Base-by-base conservation (phyloP, 1,139 yeast genomes). In the Candida tropicalis region DNA sequence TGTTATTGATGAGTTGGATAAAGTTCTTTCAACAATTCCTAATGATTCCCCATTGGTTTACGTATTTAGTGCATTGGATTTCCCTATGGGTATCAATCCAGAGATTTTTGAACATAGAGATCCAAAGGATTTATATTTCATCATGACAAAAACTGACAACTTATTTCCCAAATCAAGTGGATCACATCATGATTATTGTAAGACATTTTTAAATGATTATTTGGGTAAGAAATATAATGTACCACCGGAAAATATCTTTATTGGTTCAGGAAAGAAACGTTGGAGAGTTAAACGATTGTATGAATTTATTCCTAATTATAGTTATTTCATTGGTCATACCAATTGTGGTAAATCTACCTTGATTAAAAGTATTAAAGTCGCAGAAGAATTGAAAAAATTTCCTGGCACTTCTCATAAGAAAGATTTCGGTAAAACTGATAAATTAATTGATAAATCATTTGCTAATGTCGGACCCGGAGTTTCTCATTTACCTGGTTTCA, bases 271-370 rank as follows among this genome's bases (percentile, higher is more conserved):
- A 0, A 59, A 63, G 13, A 66, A 64, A 27, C 67, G 69, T 28
- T 84, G 90, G 91, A 75, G 78, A 37, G 54, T 77, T 4, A 61
- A 64, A 5, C 55, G 58, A 1, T 51, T 78, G 17, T 56, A 57
- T 23, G 43, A 62, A 2, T 51, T 58, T 9, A 58, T 80, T 20
- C 72, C 78, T 0, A 56, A 65, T 6, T 72, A 62, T 25, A 53
- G 81, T 22, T 84, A 80, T 56, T 60, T 89, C 27, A 67, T 88
- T 10, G 97, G 97, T 1, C 75, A 75, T 50, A 81, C 87, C 8
- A 88, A 88, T 56, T 73, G 81, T 12, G 97, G 97, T 1, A 89
- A 89, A 59, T 81, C 95, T 1, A 72, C 85, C 1, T 57, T 89
- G 23, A 72, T 84, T 2, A 78, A 74, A 51, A 58, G 78, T n/a